Base-by-base conservation (phyloP, 148 eudicot species). In the Linanthus parryae region DNA sequence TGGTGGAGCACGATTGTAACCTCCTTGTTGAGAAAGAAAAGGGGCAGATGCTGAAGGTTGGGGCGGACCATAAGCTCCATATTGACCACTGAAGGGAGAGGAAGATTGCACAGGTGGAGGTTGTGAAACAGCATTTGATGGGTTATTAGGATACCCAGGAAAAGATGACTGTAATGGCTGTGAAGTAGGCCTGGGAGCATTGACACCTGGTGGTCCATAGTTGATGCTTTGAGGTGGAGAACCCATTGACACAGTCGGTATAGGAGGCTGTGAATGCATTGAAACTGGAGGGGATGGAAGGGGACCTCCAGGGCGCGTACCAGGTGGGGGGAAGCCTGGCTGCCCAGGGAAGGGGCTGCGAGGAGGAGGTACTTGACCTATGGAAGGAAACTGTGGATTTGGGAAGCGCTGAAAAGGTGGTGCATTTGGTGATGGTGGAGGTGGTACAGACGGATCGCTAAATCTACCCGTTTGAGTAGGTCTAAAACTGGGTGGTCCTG, bases 351-450 rank as follows among this genome's bases (percentile, higher is more conserved):
- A 33, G 7, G 79, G 59, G 9, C 66, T 22, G n/a, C 66, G 73
- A 7, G 64, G 58, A 30, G 72, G 71, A 19, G 66, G 65, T 47
- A 63, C 65, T 64, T 74, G 85, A 55, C 66, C 49, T 39, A 77
- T 49, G 13, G 78, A 55, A 12, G 92, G 44, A 43, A 75, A 69
- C 27, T 73, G 88, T 14, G 95, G 95, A 30, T 73, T 9, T 3
- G 92, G 59, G 42, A 72, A 73, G 61, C 63, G 83, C 72, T 63
- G 95, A 46, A 64, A 72, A 53, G 78, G 68, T 8, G 73, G 79
- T 45, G 63, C 74, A 61, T 64, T 61, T 19, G 78, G 62, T 48
- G 66, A 26, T 10, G 72, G 54, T 56, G 72, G 44, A 30, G 63
- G 61, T 13, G 64, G 62, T 39, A 62, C 25, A n/a, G 63, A 55